phyloP scores from a whole-genome alignment of 176 grass and related monocot genomes.

The Dendrocalamus sinicus region DNA sequence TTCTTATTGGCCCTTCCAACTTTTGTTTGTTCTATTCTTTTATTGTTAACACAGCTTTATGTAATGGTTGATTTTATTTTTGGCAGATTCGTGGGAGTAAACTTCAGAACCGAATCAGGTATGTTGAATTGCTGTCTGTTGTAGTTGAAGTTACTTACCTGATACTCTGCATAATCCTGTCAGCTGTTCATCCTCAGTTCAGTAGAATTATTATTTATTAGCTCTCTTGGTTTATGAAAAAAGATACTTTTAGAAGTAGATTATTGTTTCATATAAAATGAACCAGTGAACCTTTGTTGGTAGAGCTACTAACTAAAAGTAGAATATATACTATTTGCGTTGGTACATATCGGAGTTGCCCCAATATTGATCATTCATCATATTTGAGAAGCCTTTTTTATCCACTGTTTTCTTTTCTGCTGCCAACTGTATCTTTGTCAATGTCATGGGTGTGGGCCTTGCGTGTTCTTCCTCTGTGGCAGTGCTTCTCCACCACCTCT shows the following conservation, averaged over 20 bases:
- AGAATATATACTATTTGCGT: slow-evolving; percentile 19
- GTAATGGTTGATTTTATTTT: slow-evolving; percentile 32
- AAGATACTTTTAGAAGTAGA: not conserved
- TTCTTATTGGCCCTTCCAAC: not conserved
- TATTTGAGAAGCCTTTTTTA: slow-evolving; percentile 6
- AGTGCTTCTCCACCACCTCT: slow-evolving; percentile 89
- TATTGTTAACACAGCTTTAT: slow-evolving; percentile 11
- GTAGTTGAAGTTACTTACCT: slow-evolving; percentile 22
- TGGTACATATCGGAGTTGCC: slow-evolving; percentile 12
- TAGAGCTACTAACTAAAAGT: slow-evolving; percentile 24
- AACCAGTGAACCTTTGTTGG: slow-evolving; percentile 7
- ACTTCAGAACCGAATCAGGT: slow-evolving; percentile 98
- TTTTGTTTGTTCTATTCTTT: not conserved
- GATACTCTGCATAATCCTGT: slow-evolving; percentile 20
- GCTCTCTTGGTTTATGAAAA: slow-evolving; percentile 11
- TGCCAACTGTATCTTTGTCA: slow-evolving; percentile 18
- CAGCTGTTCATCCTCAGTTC: not conserved
- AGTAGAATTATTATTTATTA: slow-evolving; percentile 15
- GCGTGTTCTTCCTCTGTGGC: slow-evolving; percentile 39
- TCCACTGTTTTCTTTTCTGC: slow-evolving; percentile 32
- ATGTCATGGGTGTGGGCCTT: not conserved
- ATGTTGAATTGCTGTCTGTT: slow-evolving; percentile 31
- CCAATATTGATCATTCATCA: not conserved
- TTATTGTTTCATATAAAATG: not conserved
- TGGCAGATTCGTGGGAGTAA: slow-evolving; percentile 94